Percentiles rank a stretch among this genome's conserved stretches.
Conservation (phyloP, 1,284 basidiomycete genomes). For the Abortiporus biennis region DNA sequence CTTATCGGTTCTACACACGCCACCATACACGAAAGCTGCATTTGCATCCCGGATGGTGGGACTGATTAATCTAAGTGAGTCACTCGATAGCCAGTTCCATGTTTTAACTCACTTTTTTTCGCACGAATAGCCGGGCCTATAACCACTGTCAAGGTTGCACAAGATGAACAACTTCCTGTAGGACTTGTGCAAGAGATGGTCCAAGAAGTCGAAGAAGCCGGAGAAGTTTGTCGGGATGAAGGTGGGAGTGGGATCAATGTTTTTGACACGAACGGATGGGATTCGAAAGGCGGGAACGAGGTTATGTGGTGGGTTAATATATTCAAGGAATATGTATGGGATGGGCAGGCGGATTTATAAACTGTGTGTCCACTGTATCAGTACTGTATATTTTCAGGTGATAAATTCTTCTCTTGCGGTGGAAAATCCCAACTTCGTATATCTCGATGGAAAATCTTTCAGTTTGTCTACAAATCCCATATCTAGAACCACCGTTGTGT, state of each 20-base stretch:
- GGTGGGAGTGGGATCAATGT: slow-evolving; percentile 34
- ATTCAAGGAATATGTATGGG: slow-evolving; percentile 63
- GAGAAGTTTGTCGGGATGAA: slow-evolving; percentile 74
- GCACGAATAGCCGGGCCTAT: slow-evolving; percentile 26
- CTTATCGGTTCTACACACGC: slow-evolving; percentile 81
- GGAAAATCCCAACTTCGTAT: too few relatives aligned
- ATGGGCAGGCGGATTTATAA: slow-evolving; percentile 38
- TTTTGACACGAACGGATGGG: slow-evolving; percentile 21
- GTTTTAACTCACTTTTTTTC: neutral
- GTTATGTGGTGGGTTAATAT: slow-evolving; percentile 66
- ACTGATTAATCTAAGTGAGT: slow-evolving; percentile 39
- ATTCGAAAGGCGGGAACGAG: slow-evolving; percentile 38
- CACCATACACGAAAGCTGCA: slow-evolving; percentile 58
- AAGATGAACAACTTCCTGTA: slow-evolving; percentile 62
- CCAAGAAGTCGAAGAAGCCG: slow-evolving; percentile 58
- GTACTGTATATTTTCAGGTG: too few relatives aligned
- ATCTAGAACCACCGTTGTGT: too few relatives aligned
- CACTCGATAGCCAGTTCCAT: too few relatives aligned
- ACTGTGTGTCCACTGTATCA: too few relatives aligned
- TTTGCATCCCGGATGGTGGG: slow-evolving; percentile 63
- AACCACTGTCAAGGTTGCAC: slow-evolving; percentile 61
- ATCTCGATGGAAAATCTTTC: too few relatives aligned
- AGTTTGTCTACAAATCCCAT: too few relatives aligned
- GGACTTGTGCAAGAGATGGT: slow-evolving; percentile 74
- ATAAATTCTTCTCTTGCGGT: too few relatives aligned